phyloP scores from a whole-genome alignment of 257 asterid genomes.

The Verbena officinalis region DNA sequence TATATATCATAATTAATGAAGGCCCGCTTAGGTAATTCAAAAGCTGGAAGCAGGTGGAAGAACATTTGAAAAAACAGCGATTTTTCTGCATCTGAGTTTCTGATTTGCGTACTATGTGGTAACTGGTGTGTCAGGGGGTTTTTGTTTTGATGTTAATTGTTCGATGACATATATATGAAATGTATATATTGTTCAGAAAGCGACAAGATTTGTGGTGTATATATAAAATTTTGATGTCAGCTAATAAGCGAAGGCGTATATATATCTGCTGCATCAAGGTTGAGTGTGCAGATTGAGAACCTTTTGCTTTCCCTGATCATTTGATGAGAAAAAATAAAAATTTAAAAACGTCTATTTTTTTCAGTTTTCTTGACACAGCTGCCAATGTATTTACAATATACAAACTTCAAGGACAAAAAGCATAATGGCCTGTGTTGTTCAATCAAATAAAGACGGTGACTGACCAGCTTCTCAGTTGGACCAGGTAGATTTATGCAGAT shows the following conservation, averaged over 20 bases:
- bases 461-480: constrained; percentile 55
- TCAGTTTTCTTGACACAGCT: constrained; percentile 35
- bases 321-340: constrained; percentile 23
- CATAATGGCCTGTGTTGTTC: constrained; percentile 65
- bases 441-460: constrained; percentile 60
- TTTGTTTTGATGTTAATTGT: neutral
- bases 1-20: no score
- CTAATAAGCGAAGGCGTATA: neutral
- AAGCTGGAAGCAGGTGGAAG: neutral
- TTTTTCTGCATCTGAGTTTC: constrained; percentile 15
- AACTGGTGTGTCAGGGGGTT: neutral
- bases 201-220: constrained; percentile 17
- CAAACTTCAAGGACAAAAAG: constrained; percentile 85
- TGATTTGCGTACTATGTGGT: constrained; percentile 30
- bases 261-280: constrained; percentile 32
- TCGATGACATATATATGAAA: constrained; percentile 11
- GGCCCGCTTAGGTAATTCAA: no score
- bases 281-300: constrained; percentile 45
- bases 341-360: constrained; percentile 33
- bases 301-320: constrained; percentile 27
- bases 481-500: constrained; percentile 67
- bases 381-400: constrained; percentile 39
- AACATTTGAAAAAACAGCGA: neutral
- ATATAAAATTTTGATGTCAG: neutral
- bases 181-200: constrained; percentile 26